phyloP scores from a whole-genome alignment of 1,284 basidiomycete species.

The Paramarasmius palmivorus region DNA sequence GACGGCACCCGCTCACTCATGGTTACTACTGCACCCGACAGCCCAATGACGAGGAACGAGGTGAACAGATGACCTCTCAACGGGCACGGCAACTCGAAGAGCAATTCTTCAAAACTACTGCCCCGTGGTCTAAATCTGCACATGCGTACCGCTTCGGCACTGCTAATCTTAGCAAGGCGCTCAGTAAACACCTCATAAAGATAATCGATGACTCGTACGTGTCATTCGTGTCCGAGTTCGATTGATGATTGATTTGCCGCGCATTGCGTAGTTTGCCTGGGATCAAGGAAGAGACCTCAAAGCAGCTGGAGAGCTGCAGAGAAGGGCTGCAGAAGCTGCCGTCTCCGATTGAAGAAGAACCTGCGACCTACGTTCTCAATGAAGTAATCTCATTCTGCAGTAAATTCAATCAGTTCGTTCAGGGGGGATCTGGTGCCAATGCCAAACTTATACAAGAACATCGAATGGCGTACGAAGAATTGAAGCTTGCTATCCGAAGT shows the following conservation, averaged over 20 bases:
- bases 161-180: constrained; percentile 33
- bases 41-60: constrained; percentile 41
- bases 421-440: constrained; percentile 35
- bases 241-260: too few relatives aligned
- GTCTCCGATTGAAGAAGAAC: not conserved
- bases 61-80: constrained; percentile 39
- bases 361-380: constrained; percentile 34
- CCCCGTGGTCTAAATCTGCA: constrained; percentile 45
- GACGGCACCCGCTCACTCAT: constrained; percentile 39
- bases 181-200: constrained; percentile 38
- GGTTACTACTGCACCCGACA: constrained; percentile 60
- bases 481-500: constrained; percentile 35
- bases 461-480: constrained; percentile 31
- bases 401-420: constrained; percentile 25
- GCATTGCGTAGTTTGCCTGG: not conserved
- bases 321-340: not conserved
- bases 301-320: not conserved
- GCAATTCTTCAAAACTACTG: constrained; percentile 48
- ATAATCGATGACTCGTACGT: constrained; percentile 38
- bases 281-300: not conserved
- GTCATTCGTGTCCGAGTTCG: too few relatives aligned
- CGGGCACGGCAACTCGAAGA: constrained; percentile 49
- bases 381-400: constrained; percentile 31
- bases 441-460: constrained; percentile 42
- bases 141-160: constrained; percentile 38